Percentiles rank a stretch among this genome's conserved stretches.
Conservation (phyloP, 192 early-diverging fungal species). For the Jimgerdemannia flammicorona region DNA sequence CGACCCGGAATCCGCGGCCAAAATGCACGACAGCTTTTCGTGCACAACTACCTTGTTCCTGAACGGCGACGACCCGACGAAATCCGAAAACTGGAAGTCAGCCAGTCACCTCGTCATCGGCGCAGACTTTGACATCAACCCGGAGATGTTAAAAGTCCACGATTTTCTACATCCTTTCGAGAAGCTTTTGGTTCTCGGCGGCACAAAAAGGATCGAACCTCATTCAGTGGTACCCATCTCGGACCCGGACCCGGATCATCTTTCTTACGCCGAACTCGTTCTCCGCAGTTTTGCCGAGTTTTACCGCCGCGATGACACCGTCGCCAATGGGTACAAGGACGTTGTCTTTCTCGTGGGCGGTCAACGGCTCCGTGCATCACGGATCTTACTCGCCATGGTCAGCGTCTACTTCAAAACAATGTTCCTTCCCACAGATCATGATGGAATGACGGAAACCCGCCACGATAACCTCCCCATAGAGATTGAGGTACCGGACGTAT, state of each 20-base stretch:
- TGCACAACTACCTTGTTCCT: not conserved
- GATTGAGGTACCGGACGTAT: not conserved
- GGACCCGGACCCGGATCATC: no score
- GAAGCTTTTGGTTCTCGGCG: not conserved
- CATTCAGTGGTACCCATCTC: no score
- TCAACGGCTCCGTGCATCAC: not conserved
- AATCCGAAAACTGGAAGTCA: not conserved
- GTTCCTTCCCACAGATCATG: not conserved
- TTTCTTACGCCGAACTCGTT: no score
- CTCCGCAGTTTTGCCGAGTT: not conserved
- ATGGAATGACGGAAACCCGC: not conserved
- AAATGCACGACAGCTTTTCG: no score
- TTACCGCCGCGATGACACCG: not conserved
- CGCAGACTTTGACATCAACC: not conserved
- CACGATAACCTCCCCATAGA: not conserved
- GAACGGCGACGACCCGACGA: not conserved
- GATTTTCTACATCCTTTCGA: not conserved
- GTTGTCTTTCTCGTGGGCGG: not conserved
- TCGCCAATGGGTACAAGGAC: not conserved
- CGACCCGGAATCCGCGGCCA: no score
- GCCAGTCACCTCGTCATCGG: not conserved
- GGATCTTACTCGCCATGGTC: not conserved
- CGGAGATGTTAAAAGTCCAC: not conserved
- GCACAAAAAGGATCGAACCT: not conserved
- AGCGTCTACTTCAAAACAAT: not conserved